A percentile compares a stretch with the other conserved stretches of the same genome.
Evolutionary conservation across 2,329 filamentous ascomycete genomes (phyloP).

Genomic region (Claviceps humidiphila): DNA sequence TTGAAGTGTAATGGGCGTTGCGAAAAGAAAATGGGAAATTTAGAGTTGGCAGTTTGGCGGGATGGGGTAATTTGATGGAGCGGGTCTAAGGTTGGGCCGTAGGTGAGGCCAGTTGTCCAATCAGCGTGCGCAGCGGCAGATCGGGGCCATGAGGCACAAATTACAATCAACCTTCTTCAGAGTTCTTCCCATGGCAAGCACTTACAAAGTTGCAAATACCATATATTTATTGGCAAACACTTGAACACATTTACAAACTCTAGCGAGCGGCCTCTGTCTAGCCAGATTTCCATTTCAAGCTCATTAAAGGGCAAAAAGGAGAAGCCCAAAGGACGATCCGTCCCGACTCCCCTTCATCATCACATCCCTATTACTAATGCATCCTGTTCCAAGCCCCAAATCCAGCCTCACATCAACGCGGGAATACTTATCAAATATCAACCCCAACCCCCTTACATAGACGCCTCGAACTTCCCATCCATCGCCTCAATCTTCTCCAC

Average conservation of each 20-base stretch:
- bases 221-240: too few species aligned
- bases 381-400: background rate
- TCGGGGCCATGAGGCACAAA: background rate
- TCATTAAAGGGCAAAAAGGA: too few species aligned
- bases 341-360: background rate
- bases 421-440: background rate
- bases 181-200: background rate
- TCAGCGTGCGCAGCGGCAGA: background rate
- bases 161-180: background rate
- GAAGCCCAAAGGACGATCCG: background rate
- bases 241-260: too few species aligned
- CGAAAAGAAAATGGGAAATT: too few species aligned
- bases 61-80: too few species aligned
- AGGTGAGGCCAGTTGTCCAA: background rate
- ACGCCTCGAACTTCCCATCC: constrained; percentile 24
- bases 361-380: background rate
- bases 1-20: too few species aligned
- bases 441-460: constrained; percentile 2
- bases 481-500: constrained; percentile 35
- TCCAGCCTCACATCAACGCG: background rate
- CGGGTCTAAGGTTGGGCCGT: too few species aligned
- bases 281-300: too few species aligned
- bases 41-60: too few species aligned
- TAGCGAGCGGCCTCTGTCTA: too few species aligned
- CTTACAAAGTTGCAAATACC: too few species aligned